Conservation (phyloP, 78 protist species). For the Guillardia theta region DNA sequence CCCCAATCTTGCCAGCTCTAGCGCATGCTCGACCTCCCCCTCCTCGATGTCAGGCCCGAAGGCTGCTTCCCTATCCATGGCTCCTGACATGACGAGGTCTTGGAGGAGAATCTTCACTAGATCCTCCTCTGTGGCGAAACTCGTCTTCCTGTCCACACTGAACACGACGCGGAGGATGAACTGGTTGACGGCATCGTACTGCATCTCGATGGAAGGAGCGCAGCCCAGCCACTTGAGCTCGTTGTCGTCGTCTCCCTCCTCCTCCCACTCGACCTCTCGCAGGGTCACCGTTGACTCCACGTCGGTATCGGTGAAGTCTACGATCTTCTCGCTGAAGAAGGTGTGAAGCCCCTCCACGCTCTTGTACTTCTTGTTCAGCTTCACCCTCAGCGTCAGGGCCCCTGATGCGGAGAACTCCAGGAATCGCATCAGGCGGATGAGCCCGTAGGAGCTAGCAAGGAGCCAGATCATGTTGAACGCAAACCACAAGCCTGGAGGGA, state of each 20-base stretch:
- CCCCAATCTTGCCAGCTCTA: background rate
- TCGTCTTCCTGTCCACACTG: background rate
- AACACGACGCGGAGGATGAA: background rate
- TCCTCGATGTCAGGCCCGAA: background rate
- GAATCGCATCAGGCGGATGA: background rate
- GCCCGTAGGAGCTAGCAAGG: background rate
- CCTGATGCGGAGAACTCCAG: background rate
- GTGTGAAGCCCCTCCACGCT: background rate
- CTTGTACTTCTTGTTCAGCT: background rate
- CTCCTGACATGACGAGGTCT: background rate
- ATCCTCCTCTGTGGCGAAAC: background rate
- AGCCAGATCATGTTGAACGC: background rate
- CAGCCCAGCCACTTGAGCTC: too few species aligned
- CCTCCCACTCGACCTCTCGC: too few species aligned
- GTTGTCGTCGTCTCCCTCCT: too few species aligned
- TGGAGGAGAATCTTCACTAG: background rate
- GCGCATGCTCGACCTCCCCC: background rate
- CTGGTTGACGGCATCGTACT: background rate
- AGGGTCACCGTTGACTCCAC: too few species aligned
- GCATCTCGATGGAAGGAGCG: too few species aligned
- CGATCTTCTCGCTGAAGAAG: background rate
- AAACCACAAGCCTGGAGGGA: background rate
- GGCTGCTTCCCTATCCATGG: background rate
- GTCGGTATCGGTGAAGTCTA: background rate
- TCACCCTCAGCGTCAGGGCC: background rate